phyloP scores from a whole-genome alignment of 2,329 filamentous ascomycete genomes.

The Cercospora janseana region DNA sequence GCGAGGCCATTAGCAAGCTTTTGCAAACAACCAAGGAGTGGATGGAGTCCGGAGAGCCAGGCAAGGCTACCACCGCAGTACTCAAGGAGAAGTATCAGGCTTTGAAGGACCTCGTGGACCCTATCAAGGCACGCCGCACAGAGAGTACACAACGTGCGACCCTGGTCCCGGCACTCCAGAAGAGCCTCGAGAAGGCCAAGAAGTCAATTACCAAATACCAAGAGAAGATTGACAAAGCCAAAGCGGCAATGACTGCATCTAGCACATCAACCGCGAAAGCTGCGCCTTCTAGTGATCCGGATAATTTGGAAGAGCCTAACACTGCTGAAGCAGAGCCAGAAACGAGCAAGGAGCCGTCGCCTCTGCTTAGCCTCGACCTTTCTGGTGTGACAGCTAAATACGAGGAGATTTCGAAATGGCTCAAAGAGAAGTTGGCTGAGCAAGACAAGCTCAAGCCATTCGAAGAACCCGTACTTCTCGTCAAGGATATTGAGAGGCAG shows the following conservation, averaged over 20 bases:
- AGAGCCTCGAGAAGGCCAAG: conserved; percentile 68
- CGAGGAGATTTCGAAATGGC: conserved; percentile 67
- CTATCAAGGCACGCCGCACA: conserved; percentile 70
- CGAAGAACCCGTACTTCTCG: conserved; percentile 71
- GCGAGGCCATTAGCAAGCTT: conserved; percentile 64
- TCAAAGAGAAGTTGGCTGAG: conserved; percentile 66
- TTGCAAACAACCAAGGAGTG: conserved; percentile 75
- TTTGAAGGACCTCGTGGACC: conserved; percentile 73
- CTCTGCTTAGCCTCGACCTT: conserved; percentile 73
- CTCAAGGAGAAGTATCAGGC: conserved; percentile 74
- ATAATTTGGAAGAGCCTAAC: conserved; percentile 74
- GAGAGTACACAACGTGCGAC: conserved; percentile 71
- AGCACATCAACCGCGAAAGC: conserved; percentile 38
- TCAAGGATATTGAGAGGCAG: conserved; percentile 69
- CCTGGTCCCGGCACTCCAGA: conserved; percentile 64
- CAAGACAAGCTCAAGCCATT: conserved; percentile 69
- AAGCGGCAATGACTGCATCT: conserved; percentile 42
- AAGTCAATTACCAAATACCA: conserved; percentile 69
- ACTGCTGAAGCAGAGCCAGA: conserved; percentile 38
- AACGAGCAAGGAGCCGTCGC: conserved; percentile 48
- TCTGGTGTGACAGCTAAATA: conserved; percentile 61
- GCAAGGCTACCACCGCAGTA: conserved; percentile 69
- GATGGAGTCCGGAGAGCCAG: conserved; percentile 73
- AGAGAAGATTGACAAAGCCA: conserved; percentile 65
- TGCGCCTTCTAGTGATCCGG: conserved; percentile 52